Percentiles rank a stretch among this genome's conserved stretches.
Evolutionary conservation across 768 basidiomycete genomes (phyloP).

Genomic region (Tricholoma bakamatsutake): DNA sequence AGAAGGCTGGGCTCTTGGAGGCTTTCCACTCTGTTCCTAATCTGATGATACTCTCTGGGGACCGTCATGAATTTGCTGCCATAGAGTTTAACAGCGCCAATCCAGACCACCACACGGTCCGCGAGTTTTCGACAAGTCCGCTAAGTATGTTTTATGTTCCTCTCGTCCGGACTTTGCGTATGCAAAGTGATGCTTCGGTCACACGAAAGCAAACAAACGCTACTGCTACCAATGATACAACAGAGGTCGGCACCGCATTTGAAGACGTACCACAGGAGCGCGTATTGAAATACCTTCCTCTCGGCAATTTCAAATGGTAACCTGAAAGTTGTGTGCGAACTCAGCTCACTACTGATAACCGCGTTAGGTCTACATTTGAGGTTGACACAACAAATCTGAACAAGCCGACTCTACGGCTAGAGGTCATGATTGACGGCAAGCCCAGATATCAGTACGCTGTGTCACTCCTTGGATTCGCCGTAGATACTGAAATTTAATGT

Average conservation of each 20-base stretch:
- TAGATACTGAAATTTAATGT: background rate
- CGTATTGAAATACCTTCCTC: conserved; percentile 53
- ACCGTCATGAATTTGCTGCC: conserved; percentile 75
- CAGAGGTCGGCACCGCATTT: conserved; percentile 15
- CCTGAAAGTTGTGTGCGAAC: conserved; percentile 5
- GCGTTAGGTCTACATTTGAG: conserved; percentile 56
- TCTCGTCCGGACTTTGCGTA: conserved; percentile 45
- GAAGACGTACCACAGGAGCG: conserved; percentile 47
- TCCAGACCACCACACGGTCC: conserved; percentile 33
- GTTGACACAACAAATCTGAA: conserved; percentile 54
- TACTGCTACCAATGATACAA: conserved; percentile 19
- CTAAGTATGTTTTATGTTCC: conserved; percentile 68
- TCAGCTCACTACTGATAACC: background rate
- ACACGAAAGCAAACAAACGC: conserved; percentile 25
- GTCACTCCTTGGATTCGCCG: background rate
- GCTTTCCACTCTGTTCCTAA: conserved; percentile 64
- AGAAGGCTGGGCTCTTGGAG: conserved; percentile 53
- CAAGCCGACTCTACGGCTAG: conserved; percentile 47
- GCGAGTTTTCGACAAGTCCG: conserved; percentile 67
- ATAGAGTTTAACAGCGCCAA: conserved; percentile 48
- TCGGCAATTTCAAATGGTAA: conserved; percentile 66
- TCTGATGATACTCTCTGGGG: conserved; percentile 63
- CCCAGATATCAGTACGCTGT: conserved; percentile 43
- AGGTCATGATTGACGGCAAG: conserved; percentile 57
- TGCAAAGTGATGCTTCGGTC: conserved; percentile 38